Base-by-base conservation (phyloP, 176 grass and related monocot genomes). In the Oryza nivara region DNA sequence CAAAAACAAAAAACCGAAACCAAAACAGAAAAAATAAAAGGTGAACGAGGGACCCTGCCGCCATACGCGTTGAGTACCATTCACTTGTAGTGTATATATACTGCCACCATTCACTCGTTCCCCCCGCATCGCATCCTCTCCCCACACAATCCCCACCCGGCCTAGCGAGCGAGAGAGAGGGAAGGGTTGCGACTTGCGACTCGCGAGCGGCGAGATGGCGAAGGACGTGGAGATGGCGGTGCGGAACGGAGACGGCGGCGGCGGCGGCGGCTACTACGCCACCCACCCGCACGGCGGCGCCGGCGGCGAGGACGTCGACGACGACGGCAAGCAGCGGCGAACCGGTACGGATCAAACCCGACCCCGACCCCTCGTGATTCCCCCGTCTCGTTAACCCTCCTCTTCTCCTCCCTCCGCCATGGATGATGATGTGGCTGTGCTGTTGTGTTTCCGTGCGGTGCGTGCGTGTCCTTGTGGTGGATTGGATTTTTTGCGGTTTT, bases 271-370 rank as follows among this genome's bases (percentile, higher is more conserved):
- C 54, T 20, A 63, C 25, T 25, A 23, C 79, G 68, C 19, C 32
- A 35, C 84, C 26, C 64, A 10, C 14, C 71, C 30, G 46, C 76
- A 4, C 38, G 75, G 56, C 75, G 72, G 36, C 45, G 87, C 23
- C 4, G 76, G 52, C 52, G 52, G 52, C 1, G 72, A 56, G 17
- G 52, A 75, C 51, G 78, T 85, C 32, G 89, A 94, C 86, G 95
- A 97, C 83, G 95, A 97, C 81, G 95, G 95, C 74, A 85, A 73
- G 83, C 86, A 72, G 23, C 90, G 90, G 84, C 79, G 95, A 15
- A 92, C 86, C 3, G 95, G 94, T 87, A 67, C 19, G 75, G 17
- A 2, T 1, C 9, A 3, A 77, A 49, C 38, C 2, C 2, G 30
- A 32, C 30, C 30, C 2, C 35, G 5, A 46, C 41, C 3, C 9